Evolutionary conservation across 2,329 filamentous ascomycete species (phyloP).

Genomic region (Didymella arachidicola): DNA sequence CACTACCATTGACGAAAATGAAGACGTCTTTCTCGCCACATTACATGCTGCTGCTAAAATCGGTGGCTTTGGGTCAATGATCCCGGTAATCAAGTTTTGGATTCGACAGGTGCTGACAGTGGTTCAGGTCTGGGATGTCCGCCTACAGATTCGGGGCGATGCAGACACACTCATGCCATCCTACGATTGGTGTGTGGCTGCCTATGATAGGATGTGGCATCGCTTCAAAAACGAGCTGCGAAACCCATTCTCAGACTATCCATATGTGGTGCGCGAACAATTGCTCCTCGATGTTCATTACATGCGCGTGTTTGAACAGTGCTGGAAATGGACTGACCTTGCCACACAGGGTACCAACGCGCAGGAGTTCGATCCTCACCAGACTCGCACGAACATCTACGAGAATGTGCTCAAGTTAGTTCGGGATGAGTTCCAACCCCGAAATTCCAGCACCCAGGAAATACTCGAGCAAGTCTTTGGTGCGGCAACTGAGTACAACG

Average conservation of each 20-base stretch:
- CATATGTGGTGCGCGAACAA: slow-evolving; percentile 1
- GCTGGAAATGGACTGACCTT: slow-evolving; percentile 1
- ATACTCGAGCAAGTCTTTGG: background rate
- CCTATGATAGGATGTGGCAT: slow-evolving; percentile 1
- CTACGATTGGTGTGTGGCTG: slow-evolving; percentile 2
- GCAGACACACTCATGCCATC: background rate
- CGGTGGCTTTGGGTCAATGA: background rate
- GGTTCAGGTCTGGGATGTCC: background rate
- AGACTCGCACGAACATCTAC: background rate
- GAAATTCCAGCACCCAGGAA: background rate
- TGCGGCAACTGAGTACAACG: background rate
- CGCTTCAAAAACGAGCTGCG: background rate
- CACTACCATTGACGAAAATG: background rate
- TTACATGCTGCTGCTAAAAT: background rate
- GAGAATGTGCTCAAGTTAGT: background rate
- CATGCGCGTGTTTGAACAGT: slow-evolving; percentile 2
- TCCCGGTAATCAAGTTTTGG: slow-evolving; percentile 6
- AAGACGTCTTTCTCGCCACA: background rate
- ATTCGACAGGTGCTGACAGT: slow-evolving; percentile 2
- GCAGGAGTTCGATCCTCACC: background rate
- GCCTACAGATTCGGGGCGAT: background rate
- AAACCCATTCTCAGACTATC: slow-evolving; percentile 5
- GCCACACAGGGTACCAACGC: background rate
- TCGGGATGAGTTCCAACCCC: background rate
- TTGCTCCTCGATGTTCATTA: background rate